phyloP scores from a whole-genome alignment of 768 basidiomycete species.

The Agaricus bisporus region DNA sequence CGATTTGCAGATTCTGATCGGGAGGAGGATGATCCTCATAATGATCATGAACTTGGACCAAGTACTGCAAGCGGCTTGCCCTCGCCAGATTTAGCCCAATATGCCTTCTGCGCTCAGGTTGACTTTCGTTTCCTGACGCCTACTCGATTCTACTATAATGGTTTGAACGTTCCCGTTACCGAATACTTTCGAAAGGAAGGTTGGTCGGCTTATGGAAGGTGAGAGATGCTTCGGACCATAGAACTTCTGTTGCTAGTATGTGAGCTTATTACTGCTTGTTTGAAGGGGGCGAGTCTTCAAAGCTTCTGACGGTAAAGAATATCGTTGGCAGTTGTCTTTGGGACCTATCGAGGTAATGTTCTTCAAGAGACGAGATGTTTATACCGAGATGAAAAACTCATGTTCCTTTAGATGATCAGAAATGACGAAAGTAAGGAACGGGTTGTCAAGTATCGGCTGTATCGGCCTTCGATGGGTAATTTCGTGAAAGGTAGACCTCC shows the following conservation, averaged over 20 bases:
- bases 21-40: background rate
- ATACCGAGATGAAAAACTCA: background rate
- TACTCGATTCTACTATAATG: constrained; percentile 8
- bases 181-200: constrained; percentile 18
- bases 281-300: constrained; percentile 10
- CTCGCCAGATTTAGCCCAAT: background rate
- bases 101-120: constrained; percentile 10
- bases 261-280: background rate
- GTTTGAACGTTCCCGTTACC: background rate
- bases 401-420: constrained; percentile 10
- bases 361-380: too few species aligned
- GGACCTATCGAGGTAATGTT: constrained; percentile 15
- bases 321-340: constrained; percentile 24
- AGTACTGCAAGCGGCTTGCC: background rate
- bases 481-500: constrained; percentile 10
- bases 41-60: too few species aligned
- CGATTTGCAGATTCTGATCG: background rate
- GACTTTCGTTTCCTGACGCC: constrained; percentile 12
- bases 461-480: constrained; percentile 4
- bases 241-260: too few species aligned
- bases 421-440: constrained; percentile 16
- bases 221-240: background rate
- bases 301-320: constrained; percentile 18
- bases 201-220: constrained; percentile 13
- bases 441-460: constrained; percentile 14